Conservation (phyloP, 2,329 filamentous ascomycete genomes). For the Plectosphaerella cucumerina region DNA sequence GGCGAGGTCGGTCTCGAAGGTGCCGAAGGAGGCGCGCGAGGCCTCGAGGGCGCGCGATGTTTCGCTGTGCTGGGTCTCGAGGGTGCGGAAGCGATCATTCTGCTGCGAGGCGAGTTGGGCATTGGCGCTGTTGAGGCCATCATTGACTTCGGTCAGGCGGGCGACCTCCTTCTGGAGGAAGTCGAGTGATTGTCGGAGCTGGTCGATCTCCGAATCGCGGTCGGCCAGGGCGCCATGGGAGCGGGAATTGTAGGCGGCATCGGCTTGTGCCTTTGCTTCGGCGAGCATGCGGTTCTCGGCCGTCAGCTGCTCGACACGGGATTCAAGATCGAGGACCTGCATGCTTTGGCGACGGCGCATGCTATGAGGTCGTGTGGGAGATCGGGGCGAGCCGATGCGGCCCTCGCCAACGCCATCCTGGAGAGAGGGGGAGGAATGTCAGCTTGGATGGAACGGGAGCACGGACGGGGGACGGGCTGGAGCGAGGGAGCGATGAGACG, state of each 20-base stretch:
- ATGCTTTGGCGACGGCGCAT: conserved; percentile 97
- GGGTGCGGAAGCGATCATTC: conserved; percentile 62
- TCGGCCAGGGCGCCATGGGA: conserved; percentile 67
- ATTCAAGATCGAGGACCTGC: conserved; percentile 90
- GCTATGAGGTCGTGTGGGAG: conserved; percentile 89
- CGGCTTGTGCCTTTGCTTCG: conserved; percentile 8
- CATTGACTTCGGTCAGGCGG: conserved; percentile 78
- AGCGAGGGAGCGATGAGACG: not conserved
- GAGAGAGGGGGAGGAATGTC: conserved; percentile 11
- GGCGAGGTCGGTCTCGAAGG: conserved; percentile 62
- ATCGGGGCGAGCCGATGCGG: conserved; percentile 79
- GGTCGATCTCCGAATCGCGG: conserved; percentile 81
- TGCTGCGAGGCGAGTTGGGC: conserved; percentile 71
- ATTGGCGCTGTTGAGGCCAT: conserved; percentile 73
- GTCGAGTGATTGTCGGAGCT: conserved; percentile 72
- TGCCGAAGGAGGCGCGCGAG: conserved; percentile 59
- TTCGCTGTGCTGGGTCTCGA: conserved; percentile 64
- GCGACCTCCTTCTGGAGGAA: conserved; percentile 79
- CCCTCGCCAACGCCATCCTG: conserved; percentile 94
- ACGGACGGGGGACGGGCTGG: conserved; percentile 1
- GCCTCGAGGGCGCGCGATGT: conserved; percentile 66
- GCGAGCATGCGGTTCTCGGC: conserved; percentile 79
- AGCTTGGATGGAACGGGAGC: no score
- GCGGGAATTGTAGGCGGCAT: conserved; percentile 52
- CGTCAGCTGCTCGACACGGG: conserved; percentile 75